Conservation (phyloP, 2,329 filamentous ascomycete species). For the Lecanicillium sp. region DNA sequence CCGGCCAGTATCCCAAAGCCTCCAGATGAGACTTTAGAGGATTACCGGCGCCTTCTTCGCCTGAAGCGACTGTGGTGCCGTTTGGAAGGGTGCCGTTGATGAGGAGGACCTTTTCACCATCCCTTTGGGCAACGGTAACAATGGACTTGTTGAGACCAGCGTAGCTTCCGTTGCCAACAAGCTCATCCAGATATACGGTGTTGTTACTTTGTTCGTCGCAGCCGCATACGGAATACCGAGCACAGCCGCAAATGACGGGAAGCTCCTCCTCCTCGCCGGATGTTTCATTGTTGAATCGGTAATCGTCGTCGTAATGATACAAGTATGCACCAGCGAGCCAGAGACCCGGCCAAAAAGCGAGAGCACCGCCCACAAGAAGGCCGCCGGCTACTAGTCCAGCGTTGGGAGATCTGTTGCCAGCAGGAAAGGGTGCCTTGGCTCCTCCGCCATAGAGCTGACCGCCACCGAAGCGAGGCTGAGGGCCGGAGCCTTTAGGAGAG, state of each 20-base stretch:
- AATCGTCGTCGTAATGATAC: conserved; percentile 39
- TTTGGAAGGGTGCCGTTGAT: conserved; percentile 71
- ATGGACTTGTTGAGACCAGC: conserved; percentile 50
- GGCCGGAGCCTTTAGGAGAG: conserved; percentile 50
- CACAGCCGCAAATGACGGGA: conserved; percentile 40
- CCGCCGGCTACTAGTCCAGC: conserved; percentile 45
- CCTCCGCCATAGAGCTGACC: conserved; percentile 62
- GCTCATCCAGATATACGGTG: conserved; percentile 46
- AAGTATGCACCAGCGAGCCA: conserved; percentile 58
- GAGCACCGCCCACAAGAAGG: conserved; percentile 35
- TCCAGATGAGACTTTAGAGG: conserved; percentile 25
- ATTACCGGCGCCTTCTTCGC: conserved; percentile 29
- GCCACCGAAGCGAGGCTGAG: conserved; percentile 48
- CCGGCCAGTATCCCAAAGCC: conserved; percentile 42
- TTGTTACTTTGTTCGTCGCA: conserved; percentile 58
- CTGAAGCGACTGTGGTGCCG: conserved; percentile 47
- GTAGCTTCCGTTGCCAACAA: conserved; percentile 60
- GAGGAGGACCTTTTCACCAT: conserved; percentile 58
- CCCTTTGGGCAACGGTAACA: conserved; percentile 50
- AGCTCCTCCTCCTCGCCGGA: conserved; percentile 29
- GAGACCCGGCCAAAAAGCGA: conserved; percentile 54
- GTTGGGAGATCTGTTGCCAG: conserved; percentile 38
- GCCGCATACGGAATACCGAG: conserved; percentile 42
- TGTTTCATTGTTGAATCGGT: conserved; percentile 41
- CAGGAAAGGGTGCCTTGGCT: conserved; percentile 47